These are phyloP conservation scores for Ilyonectria robusta DNA, from an alignment of 2,329 filamentous ascomycete genomes.

Conservation along the genomic window DNA sequence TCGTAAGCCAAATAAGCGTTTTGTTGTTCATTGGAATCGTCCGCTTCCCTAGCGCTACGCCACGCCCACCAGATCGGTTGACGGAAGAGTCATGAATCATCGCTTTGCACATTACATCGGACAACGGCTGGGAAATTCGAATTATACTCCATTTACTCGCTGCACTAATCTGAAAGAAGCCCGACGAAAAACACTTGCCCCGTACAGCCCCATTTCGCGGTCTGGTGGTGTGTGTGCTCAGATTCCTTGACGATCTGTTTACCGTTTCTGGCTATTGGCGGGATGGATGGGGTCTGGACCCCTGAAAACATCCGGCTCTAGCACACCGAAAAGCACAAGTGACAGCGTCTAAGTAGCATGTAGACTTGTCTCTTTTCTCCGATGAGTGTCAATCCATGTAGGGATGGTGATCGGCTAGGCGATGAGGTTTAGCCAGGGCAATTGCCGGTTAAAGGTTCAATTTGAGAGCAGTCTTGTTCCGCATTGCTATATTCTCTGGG, in stretches of 20 bases:
- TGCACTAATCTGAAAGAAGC: background rate
- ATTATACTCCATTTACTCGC: background rate
- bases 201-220: background rate
- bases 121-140: background rate
- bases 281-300: background rate
- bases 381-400: background rate
- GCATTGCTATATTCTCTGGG: too few relatives aligned
- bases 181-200: conserved; percentile 1
- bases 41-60: conserved; percentile 27
- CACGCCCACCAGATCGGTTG: conserved; percentile 12
- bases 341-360: background rate
- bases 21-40: background rate
- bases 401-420: background rate
- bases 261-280: conserved; percentile 16
- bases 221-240: background rate
- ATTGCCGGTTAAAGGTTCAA: too few relatives aligned
- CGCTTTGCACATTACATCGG: conserved; percentile 6
- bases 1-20: background rate
- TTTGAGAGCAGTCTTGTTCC: too few relatives aligned
- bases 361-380: background rate
- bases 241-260: conserved; percentile 35
- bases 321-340: background rate
- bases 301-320: background rate
- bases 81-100: conserved; percentile 43
- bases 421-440: background rate